phyloP scores from a whole-genome alignment of 306 rosid genomes.

The Pyrus bretschneideri region DNA sequence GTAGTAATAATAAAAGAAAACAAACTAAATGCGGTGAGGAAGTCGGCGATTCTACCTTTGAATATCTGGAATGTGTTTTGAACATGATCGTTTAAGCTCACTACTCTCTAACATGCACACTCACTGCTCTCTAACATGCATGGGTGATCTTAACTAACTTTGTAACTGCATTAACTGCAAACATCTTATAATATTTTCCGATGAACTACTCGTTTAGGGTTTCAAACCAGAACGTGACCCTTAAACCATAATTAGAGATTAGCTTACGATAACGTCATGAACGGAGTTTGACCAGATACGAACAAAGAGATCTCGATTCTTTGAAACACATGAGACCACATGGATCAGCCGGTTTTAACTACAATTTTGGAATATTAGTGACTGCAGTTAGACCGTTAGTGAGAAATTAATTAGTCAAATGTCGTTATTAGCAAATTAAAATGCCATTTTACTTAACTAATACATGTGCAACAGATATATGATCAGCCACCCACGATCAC shows the following conservation, averaged over 20 bases:
- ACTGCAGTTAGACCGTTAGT: constrained; percentile 26
- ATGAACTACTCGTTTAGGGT: constrained; percentile 1
- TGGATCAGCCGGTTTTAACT: constrained; percentile 26
- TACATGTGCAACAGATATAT: constrained; percentile 42
- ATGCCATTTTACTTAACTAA: background rate
- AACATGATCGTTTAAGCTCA: background rate
- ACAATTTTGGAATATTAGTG: background rate
- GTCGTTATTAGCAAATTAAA: background rate
- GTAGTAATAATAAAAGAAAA: background rate
- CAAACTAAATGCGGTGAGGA: background rate
- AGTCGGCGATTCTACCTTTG: background rate
- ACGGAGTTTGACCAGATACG: constrained; percentile 29
- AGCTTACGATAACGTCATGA: constrained; percentile 20
- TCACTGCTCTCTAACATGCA: background rate
- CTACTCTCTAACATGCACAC: background rate
- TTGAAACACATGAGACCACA: constrained; percentile 64
- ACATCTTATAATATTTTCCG: background rate
- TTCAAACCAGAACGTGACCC: constrained; percentile 37
- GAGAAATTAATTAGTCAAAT: constrained; percentile 25
- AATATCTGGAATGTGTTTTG: background rate
- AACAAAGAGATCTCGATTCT: constrained; percentile 20
- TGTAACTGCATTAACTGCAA: constrained; percentile 38
- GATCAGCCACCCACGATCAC: constrained; percentile 3
- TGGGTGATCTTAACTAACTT: constrained; percentile 26
- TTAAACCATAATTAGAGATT: constrained; percentile 5